Percentiles rank a stretch among this genome's conserved stretches.
phyloP scores from a whole-genome alignment of 495 filamentous ascomycete species.

The Venustampulla echinocandica region DNA sequence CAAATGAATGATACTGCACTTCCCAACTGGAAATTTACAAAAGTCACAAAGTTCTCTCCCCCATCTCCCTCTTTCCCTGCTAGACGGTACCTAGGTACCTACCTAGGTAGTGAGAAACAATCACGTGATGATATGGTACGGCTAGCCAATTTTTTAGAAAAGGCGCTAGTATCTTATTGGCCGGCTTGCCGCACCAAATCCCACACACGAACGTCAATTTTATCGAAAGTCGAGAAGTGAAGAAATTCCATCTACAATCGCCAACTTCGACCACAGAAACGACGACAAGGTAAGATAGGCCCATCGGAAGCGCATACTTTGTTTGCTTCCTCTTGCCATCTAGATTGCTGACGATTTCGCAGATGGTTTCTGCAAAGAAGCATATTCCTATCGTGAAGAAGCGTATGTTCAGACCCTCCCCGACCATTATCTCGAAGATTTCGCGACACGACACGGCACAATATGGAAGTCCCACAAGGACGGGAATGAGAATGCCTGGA shows the following conservation, averaged over 20 bases:
- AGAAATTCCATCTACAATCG: conserved; percentile 9
- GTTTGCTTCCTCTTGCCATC: not conserved
- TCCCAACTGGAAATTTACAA: not conserved
- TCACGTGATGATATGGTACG: not conserved
- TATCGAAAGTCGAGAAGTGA: conserved; percentile 9
- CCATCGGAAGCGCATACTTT: not conserved
- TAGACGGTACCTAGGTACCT: too few relatives aligned
- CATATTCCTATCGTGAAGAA: conserved; percentile 99
- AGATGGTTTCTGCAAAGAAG: conserved; percentile 99
- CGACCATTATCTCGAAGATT: not conserved
- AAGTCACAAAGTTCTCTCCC: not conserved
- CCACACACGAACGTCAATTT: conserved; percentile 4
- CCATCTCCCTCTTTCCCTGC: too few relatives aligned
- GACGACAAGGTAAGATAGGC: conserved; percentile 19
- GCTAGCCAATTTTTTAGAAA: too few relatives aligned
- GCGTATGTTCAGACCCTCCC: conserved; percentile 55
- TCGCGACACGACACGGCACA: conserved; percentile 3
- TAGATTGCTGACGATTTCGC: conserved; percentile 10
- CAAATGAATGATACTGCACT: not conserved
- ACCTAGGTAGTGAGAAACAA: not conserved
- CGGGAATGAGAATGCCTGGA: conserved; percentile 5
- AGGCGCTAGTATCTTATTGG: conserved; percentile 1
- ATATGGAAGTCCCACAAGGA: conserved; percentile 5
- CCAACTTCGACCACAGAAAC: conserved; percentile 18
- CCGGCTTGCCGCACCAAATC: conserved; percentile 1